phyloP scores from a whole-genome alignment of 345 rosid genomes.

The Aurinia saxatilis region DNA sequence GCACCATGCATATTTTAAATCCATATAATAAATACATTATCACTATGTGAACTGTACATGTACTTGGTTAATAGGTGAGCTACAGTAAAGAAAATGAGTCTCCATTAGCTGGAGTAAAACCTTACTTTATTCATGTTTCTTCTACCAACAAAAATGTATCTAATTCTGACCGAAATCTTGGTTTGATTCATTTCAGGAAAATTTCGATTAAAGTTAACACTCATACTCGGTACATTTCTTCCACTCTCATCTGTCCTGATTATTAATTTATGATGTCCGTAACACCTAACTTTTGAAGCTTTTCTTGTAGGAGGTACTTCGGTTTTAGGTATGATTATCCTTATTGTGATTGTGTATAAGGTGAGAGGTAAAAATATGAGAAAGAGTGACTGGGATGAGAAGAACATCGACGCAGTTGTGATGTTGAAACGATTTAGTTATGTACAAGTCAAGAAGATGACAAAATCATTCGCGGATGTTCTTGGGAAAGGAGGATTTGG shows the following conservation, averaged over 20 bases:
- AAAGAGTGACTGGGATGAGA: constrained; percentile 4
- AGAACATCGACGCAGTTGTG: constrained; percentile 6
- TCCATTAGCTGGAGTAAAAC: no score
- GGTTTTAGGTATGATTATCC: neutral
- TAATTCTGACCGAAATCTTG: neutral
- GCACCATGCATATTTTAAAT: no score
- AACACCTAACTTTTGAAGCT: neutral
- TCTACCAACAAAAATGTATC: neutral
- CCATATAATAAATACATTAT: no score
- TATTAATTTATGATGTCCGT: neutral
- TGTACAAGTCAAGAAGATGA: constrained; percentile 31
- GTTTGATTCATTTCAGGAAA: constrained; percentile 4
- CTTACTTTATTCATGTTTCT: neutral
- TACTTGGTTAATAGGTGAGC: no score
- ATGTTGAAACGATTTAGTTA: constrained; percentile 22
- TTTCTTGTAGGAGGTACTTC: constrained; percentile 12
- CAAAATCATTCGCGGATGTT: constrained; percentile 26
- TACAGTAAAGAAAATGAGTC: no score
- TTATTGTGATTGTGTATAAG: constrained; percentile 1
- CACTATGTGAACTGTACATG: no score
- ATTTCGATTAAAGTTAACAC: neutral
- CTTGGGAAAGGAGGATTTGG: constrained; percentile 33
- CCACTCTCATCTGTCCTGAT: neutral
- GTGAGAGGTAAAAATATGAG: neutral
- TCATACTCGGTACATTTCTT: constrained; percentile 15